A percentile compares a stretch with the other conserved stretches of the same genome.
phyloP scores from a whole-genome alignment of 345 rosid species.

The Angophora floribunda region DNA sequence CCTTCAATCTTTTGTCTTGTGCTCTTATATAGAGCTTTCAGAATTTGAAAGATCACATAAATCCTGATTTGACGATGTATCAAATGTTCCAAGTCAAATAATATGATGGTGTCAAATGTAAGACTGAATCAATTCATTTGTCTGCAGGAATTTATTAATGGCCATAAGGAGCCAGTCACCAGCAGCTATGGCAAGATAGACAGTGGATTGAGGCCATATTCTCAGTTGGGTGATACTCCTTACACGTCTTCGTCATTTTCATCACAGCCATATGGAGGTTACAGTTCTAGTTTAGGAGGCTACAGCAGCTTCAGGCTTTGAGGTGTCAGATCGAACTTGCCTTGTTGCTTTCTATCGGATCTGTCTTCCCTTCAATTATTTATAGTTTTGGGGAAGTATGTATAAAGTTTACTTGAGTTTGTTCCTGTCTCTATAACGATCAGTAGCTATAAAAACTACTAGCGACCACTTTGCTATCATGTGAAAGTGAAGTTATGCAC shows the following conservation, averaged over 20 bases:
- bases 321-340: background rate
- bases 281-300: slow-evolving; percentile 24
- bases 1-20: background rate
- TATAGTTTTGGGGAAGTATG: background rate
- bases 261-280: slow-evolving; percentile 18
- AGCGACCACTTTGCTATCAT: background rate
- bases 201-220: slow-evolving; percentile 19
- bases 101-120: background rate
- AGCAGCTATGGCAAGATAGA: slow-evolving; percentile 26
- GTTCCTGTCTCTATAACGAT: background rate
- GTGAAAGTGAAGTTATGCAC: background rate
- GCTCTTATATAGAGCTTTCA: background rate
- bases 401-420: background rate
- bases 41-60: background rate
- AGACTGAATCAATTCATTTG: background rate
- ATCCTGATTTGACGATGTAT: background rate
- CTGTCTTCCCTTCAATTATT: background rate
- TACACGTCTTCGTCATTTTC: slow-evolving; percentile 15
- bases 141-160: slow-evolving; percentile 33
- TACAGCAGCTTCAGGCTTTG: slow-evolving; percentile 29
- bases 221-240: slow-evolving; percentile 13
- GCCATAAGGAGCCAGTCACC: slow-evolving; percentile 23
- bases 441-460: background rate
- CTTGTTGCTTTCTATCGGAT: background rate
- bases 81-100: background rate